phyloP scores from a whole-genome alignment of 2,329 filamentous ascomycete species.

The Talaromyces sp. region DNA sequence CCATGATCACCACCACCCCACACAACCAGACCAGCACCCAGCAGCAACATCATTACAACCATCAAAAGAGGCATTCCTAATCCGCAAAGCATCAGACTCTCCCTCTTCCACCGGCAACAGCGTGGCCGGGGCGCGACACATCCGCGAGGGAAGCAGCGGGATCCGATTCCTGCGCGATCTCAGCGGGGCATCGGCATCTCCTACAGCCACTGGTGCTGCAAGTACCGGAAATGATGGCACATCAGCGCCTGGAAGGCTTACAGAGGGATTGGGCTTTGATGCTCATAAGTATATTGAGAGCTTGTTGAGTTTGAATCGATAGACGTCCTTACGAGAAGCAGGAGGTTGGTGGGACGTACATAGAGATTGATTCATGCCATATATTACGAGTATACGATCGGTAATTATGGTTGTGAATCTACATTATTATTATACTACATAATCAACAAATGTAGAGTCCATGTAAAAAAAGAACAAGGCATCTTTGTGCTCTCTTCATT shows the following conservation, averaged over 20 bases:
- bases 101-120: conserved; percentile 11
- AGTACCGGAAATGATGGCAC: neutral
- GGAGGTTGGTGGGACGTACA: neutral
- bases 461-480: neutral
- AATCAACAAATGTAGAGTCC: neutral
- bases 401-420: neutral
- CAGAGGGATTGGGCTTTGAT: conserved; percentile 47
- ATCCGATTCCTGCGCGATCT: conserved; percentile 38
- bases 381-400: neutral
- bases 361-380: neutral
- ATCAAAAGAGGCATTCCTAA: conserved; percentile 43
- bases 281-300: conserved; percentile 46
- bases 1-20: conserved; percentile 22
- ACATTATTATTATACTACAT: neutral
- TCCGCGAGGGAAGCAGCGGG: conserved; percentile 13
- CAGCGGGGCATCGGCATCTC: conserved; percentile 30
- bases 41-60: conserved; percentile 14
- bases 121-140: neutral
- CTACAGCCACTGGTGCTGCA: neutral
- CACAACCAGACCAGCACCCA: neutral
- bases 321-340: neutral
- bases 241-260: conserved; percentile 35
- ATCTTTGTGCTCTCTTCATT: neutral
- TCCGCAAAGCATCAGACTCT: conserved; percentile 45
- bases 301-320: conserved; percentile 44